These are phyloP conservation scores for Phytophthora pinifolia DNA, from an alignment of 352 stramenopile genomes.

Conservation along the genomic window DNA sequence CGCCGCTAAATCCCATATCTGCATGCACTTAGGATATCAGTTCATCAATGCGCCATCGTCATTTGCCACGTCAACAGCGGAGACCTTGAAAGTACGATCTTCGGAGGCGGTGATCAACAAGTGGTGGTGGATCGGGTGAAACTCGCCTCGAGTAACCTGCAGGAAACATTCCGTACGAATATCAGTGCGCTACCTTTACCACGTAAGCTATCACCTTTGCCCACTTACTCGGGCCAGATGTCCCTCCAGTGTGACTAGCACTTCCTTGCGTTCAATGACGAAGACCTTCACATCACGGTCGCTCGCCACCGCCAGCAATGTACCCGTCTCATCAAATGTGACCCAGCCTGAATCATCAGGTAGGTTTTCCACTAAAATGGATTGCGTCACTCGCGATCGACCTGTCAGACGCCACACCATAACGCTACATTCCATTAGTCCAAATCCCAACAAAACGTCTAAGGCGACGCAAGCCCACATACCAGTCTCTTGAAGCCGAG, in stretches of 20 bases:
- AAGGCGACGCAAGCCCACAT: not conserved
- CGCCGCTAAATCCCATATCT: constrained; percentile 80
- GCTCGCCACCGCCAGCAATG: constrained; percentile 54
- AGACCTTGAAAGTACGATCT: constrained; percentile 85
- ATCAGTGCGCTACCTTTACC: not conserved
- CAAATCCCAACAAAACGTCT: not conserved
- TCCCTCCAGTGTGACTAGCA: constrained; percentile 70
- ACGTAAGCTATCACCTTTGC: not conserved
- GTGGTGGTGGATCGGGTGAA: constrained; percentile 69
- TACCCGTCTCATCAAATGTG: constrained; percentile 66
- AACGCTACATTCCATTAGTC: constrained; percentile 33
- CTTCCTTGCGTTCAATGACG: constrained; percentile 47
- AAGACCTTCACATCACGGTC: constrained; percentile 59
- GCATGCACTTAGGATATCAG: not conserved
- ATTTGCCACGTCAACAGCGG: too few species aligned
- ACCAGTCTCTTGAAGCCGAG: constrained; percentile 74
- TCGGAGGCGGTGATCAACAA: constrained; percentile 75
- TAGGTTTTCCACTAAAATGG: constrained; percentile 44
- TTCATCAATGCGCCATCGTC: too few species aligned
- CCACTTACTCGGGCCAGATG: constrained; percentile 54
- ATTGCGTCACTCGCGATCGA: constrained; percentile 28
- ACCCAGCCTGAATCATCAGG: constrained; percentile 44
- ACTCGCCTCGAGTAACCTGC: constrained; percentile 72
- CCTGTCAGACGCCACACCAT: constrained; percentile 61
- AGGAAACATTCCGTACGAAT: not conserved